Evolutionary conservation across 75 land plant species (phyloP), one percentile per base, ranked within the genome.

Genomic region (Selaginella tamariscina): DNA sequence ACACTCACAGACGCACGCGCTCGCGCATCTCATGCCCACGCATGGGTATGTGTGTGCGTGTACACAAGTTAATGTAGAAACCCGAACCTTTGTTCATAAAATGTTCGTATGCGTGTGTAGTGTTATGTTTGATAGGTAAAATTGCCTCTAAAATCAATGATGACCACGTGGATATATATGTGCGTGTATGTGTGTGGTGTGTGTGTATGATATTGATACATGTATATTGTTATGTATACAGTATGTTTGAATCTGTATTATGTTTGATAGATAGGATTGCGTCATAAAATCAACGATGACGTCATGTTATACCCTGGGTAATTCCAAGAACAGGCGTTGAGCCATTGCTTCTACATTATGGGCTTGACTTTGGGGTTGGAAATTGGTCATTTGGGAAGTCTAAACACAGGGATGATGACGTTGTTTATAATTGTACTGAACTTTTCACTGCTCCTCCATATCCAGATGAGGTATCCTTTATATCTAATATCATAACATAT

Each of bases 221-320:
- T 18, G 15, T 22, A 31, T 33, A n/a, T 15, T 24, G 33, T 1
- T 1, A n/a, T 65, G 23, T 54, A 54, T 65, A 32, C 26, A 54
- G 27, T 65, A 24, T 2, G 20, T 32, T 65, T 65, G 31, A 54
- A 11, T 32, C 29, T 22, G 28, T 33, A 67, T 39, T 72, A 21
- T 22, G 76, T n/a, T 72, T 20, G 21, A 64, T 81, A 93, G 98
- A 95, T 83, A 2, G 98, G 98, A 56, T 82, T 93, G 54, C 81
- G 73, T 18, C 98, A 93, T 71, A 89, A 89, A 74, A 86, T 89
- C 24, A 83, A 69, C 68, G 84, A 93, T 72, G 75, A 93, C 62
- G 63, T 89, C 80, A 93, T 93, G 98, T 80, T 93, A 29, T 93
- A 93, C 72, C 98, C 98, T 29, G 96, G 98, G 1, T 93, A 93